phyloP scores from a whole-genome alignment of 768 basidiomycete species.

The Tylopilus sp. region DNA sequence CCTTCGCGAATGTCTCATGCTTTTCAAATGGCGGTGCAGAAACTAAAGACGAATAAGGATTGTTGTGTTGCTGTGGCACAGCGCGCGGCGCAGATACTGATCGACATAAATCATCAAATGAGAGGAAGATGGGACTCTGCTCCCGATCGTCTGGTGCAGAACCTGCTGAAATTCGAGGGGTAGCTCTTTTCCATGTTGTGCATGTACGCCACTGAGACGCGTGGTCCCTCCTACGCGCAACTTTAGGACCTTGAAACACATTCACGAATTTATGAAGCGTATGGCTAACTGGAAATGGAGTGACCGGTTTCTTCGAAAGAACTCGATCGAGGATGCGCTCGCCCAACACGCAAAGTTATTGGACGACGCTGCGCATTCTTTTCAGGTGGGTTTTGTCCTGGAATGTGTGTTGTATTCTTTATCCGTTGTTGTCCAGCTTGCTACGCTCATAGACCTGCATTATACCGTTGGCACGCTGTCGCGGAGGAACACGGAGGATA shows the following conservation, averaged over 20 bases:
- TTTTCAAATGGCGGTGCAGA: constrained; percentile 12
- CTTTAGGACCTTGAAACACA: constrained; percentile 37
- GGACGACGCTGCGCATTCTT: constrained; percentile 45
- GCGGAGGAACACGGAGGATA: background rate
- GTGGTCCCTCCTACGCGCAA: background rate
- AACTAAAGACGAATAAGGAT: constrained; percentile 36
- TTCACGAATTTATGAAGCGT: constrained; percentile 38
- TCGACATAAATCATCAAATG: constrained; percentile 46
- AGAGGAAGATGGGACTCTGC: constrained; percentile 42
- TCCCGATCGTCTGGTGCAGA: constrained; percentile 37
- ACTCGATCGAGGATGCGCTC: constrained; percentile 39
- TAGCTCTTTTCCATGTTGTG: constrained; percentile 9
- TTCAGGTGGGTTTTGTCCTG: constrained; percentile 35
- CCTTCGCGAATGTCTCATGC: background rate
- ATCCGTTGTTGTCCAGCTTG: constrained; percentile 32
- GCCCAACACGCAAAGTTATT: constrained; percentile 32
- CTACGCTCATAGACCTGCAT: constrained; percentile 47
- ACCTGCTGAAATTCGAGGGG: constrained; percentile 41
- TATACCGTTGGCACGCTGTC: constrained; percentile 32
- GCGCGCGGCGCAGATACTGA: constrained; percentile 40
- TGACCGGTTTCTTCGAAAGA: constrained; percentile 38
- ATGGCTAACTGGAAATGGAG: constrained; percentile 42
- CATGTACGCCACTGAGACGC: background rate
- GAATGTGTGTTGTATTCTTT: background rate
- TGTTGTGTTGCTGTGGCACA: constrained; percentile 39